Percentiles rank a stretch among this genome's conserved stretches.
These are phyloP conservation scores for Xerocomellus dryophilus DNA, from an alignment of 768 basidiomycete genomes.

Conservation along the genomic window DNA sequence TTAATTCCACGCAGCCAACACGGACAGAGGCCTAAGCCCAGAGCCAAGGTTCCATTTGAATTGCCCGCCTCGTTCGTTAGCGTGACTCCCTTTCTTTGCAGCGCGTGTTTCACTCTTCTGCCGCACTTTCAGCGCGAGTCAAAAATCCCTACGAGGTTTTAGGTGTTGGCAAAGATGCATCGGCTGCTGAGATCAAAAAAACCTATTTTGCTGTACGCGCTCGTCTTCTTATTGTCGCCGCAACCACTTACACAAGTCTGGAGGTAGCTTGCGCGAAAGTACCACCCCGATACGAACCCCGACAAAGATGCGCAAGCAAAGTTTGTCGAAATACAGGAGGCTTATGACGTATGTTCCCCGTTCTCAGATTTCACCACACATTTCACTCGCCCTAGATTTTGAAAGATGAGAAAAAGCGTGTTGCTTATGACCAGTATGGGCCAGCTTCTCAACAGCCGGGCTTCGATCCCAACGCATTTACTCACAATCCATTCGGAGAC, in stretches of 20 bases:
- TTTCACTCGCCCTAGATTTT: slow-evolving; percentile 56
- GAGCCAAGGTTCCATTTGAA: slow-evolving; percentile 40
- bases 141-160: slow-evolving; percentile 93
- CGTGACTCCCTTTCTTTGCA: slow-evolving; percentile 34
- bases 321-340: slow-evolving; percentile 95
- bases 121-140: slow-evolving; percentile 44
- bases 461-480: slow-evolving; percentile 88
- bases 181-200: slow-evolving; percentile 92
- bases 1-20: slow-evolving; percentile 15
- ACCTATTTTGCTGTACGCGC: slow-evolving; percentile 84
- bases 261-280: slow-evolving; percentile 89
- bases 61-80: slow-evolving; percentile 7
- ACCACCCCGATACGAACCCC: slow-evolving; percentile 96
- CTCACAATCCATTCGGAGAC: slow-evolving; percentile 48
- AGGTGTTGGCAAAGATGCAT: slow-evolving; percentile 82
- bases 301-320: slow-evolving; percentile 87
- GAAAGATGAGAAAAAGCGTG: slow-evolving; percentile 92
- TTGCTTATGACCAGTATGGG: slow-evolving; percentile 89
- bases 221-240: slow-evolving; percentile 9
- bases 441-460: slow-evolving; percentile 89
- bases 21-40: slow-evolving; percentile 12
- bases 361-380: slow-evolving; percentile 14
- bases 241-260: slow-evolving; percentile 14
- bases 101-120: slow-evolving; percentile 76
- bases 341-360: slow-evolving; percentile 78